Evolutionary conservation across 768 basidiomycete genomes (phyloP).

Genomic region (Chiua virens): DNA sequence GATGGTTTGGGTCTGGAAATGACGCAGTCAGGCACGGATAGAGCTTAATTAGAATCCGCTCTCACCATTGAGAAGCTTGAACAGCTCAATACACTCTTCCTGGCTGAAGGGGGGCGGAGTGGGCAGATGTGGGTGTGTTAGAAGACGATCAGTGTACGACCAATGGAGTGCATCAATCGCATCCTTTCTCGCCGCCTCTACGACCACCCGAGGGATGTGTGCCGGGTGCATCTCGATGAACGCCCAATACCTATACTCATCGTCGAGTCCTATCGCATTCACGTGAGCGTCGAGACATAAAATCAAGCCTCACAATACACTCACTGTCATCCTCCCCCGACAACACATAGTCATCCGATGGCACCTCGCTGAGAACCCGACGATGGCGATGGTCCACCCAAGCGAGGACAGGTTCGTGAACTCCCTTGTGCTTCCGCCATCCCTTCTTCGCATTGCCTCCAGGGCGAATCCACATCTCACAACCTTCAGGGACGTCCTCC

Average conservation of each 20-base stretch:
- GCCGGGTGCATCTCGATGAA: slow-evolving; percentile 81
- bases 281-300: neutral
- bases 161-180: slow-evolving; percentile 77
- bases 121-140: slow-evolving; percentile 52
- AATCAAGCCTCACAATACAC: slow-evolving; percentile 3
- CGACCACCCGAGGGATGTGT: slow-evolving; percentile 53
- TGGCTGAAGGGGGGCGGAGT: slow-evolving; percentile 69
- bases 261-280: slow-evolving; percentile 56
- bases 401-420: slow-evolving; percentile 38
- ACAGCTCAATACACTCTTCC: slow-evolving; percentile 76
- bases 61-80: slow-evolving; percentile 49
- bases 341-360: slow-evolving; percentile 29
- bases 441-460: slow-evolving; percentile 27
- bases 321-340: slow-evolving; percentile 43
- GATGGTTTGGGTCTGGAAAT: slow-evolving; percentile 17
- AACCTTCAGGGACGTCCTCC: slow-evolving; percentile 39
- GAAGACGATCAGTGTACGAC: slow-evolving; percentile 77
- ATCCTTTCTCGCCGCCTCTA: slow-evolving; percentile 56
- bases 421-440: slow-evolving; percentile 33
- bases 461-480: slow-evolving; percentile 67
- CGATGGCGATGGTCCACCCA: slow-evolving; percentile 70
- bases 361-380: slow-evolving; percentile 48
- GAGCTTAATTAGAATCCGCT: neutral
- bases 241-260: slow-evolving; percentile 80
- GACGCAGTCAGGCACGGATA: slow-evolving; percentile 2